Evolutionary conservation across 2,329 filamentous ascomycete genomes (phyloP).

Genomic region (Cladophialophora bantiana): DNA sequence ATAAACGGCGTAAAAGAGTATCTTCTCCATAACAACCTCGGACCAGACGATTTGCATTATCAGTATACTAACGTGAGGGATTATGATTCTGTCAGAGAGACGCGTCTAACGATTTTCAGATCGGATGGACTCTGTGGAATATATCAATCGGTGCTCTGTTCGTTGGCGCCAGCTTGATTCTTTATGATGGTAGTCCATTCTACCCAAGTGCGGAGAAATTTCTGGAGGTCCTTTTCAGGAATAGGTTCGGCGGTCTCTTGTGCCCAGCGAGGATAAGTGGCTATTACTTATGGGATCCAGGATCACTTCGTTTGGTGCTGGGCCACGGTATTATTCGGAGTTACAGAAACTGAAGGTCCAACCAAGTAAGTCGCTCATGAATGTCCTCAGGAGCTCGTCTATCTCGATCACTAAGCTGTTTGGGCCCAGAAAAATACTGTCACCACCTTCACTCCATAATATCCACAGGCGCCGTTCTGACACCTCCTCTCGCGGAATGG

Average conservation of each 20-base stretch:
- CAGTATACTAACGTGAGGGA: constrained; percentile 49
- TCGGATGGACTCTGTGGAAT: constrained; percentile 55
- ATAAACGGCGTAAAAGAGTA: constrained; percentile 64
- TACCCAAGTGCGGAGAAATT: constrained; percentile 69
- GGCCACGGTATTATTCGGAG: constrained; percentile 26
- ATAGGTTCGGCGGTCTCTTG: constrained; percentile 43
- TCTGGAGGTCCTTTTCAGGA: constrained; percentile 48
- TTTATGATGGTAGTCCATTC: constrained; percentile 85
- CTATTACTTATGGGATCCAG: background rate
- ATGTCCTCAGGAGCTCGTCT: too few species aligned
- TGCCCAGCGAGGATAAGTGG: background rate
- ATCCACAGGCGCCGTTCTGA: constrained; percentile 24
- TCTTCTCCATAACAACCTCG: constrained; percentile 57
- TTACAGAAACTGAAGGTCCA: constrained; percentile 23
- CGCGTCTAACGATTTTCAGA: constrained; percentile 21
- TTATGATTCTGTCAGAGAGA: too few species aligned
- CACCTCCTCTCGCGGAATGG: constrained; percentile 10
- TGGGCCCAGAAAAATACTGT: background rate
- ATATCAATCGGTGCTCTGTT: constrained; percentile 63
- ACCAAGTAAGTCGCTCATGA: constrained; percentile 11
- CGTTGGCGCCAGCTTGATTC: constrained; percentile 65
- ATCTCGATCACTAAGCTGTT: too few species aligned
- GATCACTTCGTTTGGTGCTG: constrained; percentile 22
- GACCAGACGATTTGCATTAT: constrained; percentile 50
- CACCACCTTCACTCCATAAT: constrained; percentile 14